Evolutionary conservation across 1,284 basidiomycete genomes (phyloP), one percentile per base, ranked within the genome.

Genomic region (Sporisorium iseilematis-ciliati): DNA sequence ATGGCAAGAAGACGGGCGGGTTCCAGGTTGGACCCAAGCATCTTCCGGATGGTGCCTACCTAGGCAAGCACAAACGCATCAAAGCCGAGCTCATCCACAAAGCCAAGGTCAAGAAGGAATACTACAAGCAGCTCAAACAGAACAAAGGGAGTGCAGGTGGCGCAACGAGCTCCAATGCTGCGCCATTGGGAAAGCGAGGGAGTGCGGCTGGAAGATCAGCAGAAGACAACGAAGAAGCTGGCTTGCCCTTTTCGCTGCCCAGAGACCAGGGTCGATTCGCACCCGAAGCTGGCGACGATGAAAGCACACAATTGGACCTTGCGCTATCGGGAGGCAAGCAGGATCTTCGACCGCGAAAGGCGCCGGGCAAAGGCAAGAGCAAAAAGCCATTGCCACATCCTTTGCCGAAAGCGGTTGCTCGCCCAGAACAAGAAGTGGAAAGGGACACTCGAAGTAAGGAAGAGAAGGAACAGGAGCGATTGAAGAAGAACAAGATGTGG

Each of bases 31-130:
- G 83, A 2, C 82, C 82, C 6, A 72, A 65, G 8, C 78, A 84
- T 50, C 78, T 80, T 26, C 80, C 83, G 4, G 79, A 78, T 56
- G 83, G 83, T 3, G 77, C 82, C 4, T 85, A 85, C 60, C 67
- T 85, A 7, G 83, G 83, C 21, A 75, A 80, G 87, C 88, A 87
- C 26, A 86, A 87, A 57, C 87, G 87, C 75, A 87, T 88, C 80
- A 88, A 89, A 74, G 86, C 86, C 20, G 86, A 87, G 35, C 81
- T 89, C 56, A 88, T 89, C 66, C 82, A 86, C 73, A 87, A 87
- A 52, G 88, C 88, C 38, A 88, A 88, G 77, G 83, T 88, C 59
- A 89, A 89, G 82, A 86, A 87, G 74, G 82, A 84, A 20, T 89
- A 86, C 74, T 87, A 86, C 57, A 88, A 87, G 78, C 84, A 87